phyloP scores from a whole-genome alignment of 345 rosid genomes.

The Populus pruinosa region DNA sequence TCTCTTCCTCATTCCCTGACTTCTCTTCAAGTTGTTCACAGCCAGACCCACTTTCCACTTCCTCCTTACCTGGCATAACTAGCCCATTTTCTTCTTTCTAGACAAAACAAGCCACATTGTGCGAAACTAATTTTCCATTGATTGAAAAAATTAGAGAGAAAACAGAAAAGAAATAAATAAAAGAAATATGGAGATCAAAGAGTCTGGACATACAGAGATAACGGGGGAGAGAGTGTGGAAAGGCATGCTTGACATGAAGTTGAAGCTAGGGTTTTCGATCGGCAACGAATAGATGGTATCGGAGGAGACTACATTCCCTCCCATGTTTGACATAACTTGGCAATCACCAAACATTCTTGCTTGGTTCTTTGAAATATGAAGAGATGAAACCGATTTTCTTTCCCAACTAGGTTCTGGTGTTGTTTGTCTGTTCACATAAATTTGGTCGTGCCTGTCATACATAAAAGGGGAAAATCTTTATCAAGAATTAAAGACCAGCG shows the following conservation, averaged over 20 bases:
- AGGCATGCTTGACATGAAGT: conserved; percentile 49
- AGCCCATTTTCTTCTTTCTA: conserved; percentile 72
- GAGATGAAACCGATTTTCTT: background rate
- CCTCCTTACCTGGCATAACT: conserved; percentile 53
- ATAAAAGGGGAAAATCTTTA: background rate
- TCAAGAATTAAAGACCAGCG: background rate
- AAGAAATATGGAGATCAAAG: background rate
- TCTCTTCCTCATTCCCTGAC: conserved; percentile 63
- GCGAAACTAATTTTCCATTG: background rate
- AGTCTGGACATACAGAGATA: conserved; percentile 46
- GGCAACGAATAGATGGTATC: conserved; percentile 52
- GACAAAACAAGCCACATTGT: background rate
- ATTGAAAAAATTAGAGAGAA: background rate
- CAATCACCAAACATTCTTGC: conserved; percentile 62
- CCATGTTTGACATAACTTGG: conserved; percentile 64
- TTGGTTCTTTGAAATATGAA: background rate
- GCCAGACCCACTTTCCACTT: conserved; percentile 76
- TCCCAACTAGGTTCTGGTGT: conserved; percentile 2
- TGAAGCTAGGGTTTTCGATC: conserved; percentile 78
- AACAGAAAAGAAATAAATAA: background rate
- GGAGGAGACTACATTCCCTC: conserved; percentile 52
- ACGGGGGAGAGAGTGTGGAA: conserved; percentile 59
- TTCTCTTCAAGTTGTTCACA: conserved; percentile 76
- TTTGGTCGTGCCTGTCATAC: background rate
- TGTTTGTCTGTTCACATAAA: conserved; percentile 9